A percentile compares a stretch with the other conserved stretches of the same genome.
phyloP scores from a whole-genome alignment of 768 basidiomycete species.

The Melanogaster broomeanus region DNA sequence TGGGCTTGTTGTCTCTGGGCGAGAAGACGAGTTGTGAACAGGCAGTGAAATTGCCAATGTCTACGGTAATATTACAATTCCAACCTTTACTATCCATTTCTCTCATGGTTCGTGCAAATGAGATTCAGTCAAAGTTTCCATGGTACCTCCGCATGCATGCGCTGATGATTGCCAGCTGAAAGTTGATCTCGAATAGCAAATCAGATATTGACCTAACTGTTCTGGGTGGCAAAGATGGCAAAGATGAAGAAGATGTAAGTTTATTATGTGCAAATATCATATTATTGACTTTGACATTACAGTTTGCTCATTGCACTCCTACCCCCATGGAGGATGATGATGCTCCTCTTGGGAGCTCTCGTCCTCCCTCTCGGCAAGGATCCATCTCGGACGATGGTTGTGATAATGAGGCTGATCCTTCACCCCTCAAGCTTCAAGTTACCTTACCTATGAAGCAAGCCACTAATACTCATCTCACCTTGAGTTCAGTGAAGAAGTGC shows the following conservation, averaged over 20 bases:
- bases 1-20: conserved; percentile 8
- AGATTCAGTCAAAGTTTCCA: conserved; percentile 21
- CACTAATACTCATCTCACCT: no score
- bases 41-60: conserved; percentile 7
- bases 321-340: no score
- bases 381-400: no score
- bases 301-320: no score
- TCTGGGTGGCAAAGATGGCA: not conserved
- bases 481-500: no score
- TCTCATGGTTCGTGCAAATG: conserved; percentile 17
- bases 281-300: no score
- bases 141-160: conserved; percentile 26
- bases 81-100: not conserved
- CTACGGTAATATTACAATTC: conserved; percentile 2
- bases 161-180: conserved; percentile 16
- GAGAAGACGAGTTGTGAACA: not conserved
- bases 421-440: no score
- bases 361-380: no score
- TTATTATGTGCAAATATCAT: no score
- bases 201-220: conserved; percentile 13
- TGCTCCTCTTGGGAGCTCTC: no score
- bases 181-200: conserved; percentile 20
- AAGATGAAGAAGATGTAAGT: not conserved
- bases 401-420: no score
- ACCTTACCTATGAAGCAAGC: no score